Evolutionary conservation across 164 flowering plant species (phyloP), one percentile per base, ranked within the genome.

Genomic region (Brasenia schreberi): DNA sequence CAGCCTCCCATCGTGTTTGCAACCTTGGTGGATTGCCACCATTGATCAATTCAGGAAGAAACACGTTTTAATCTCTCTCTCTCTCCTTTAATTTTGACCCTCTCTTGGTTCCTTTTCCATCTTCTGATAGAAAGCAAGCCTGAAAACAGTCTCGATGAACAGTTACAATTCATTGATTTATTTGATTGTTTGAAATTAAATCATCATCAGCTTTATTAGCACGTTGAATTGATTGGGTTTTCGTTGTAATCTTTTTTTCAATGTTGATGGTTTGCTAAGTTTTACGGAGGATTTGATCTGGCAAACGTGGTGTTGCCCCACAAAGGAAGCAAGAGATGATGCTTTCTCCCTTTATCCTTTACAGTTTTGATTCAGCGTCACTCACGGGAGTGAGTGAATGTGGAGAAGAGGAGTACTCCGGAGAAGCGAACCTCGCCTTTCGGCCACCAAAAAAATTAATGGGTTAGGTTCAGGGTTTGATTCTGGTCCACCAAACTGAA

Each of bases 21-120:
- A 42, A 69, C 88, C 43, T 73, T 87, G 70, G 87, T 87, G 70
- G 89, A 80, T 77, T 87, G 92, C 75, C 92, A 83, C 67, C 77
- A 87, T 77, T 87, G 65, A 78, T 11, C 10, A 14, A 61, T 10
- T 18, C 10, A 23, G 56, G 16, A 49, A 49, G 56, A 49, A 14
- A 49, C 12, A 2, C 16, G 56, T 14, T 49, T 9, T 9, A 49
- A 9, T 49, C 14, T 9, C 56, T 49, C 56, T 49, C 56, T 49
- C 14, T 49, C 56, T 5, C 56, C 16, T 14, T 49, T 49, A 9
- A 49, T 9, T 49, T 49, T 49, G 14, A 49, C 10, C 39, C 39
- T 33, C 39, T 33, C 39, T 33, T 33, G 39, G 39, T 33, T 33
- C 39, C 39, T 3, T 33, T 33, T 33, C 39, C 39, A 33, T 33